Base-by-base conservation (phyloP, 305 asterid species). In the Fraxinus albicans region DNA sequence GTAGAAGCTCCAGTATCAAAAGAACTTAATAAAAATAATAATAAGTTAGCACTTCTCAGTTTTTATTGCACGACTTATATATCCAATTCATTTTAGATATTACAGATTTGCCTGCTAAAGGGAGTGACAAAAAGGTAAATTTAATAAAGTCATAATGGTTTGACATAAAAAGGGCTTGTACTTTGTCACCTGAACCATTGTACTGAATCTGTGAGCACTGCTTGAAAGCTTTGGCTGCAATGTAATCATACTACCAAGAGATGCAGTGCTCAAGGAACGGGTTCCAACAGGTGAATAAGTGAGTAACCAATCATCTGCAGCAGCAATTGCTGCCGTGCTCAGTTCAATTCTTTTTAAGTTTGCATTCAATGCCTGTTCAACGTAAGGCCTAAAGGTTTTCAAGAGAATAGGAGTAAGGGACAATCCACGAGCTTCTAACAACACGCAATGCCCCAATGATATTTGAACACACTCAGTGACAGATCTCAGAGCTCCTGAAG, bases 291-390 rank as follows among this genome's bases (percentile, higher is more conserved):
- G 94, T 0, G 93, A 86, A 88, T 89, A 90, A 55, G 80, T 53
- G 80, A 94, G 91, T 0, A 87, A 86, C 98, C 99, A 95, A 87
- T 94, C 97, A 82, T 94, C 98, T 58, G 92, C 89, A 53, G 97
- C 97, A 77, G 97, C 98, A 83, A 92, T 84, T 0, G 99, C 99
- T 50, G 96, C 93, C 6, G 96, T 93, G 85, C 90, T 76, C 25
- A 91, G 89, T 82, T 95, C 99, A 15, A 92, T 92, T 77, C 94
- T 86, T 73, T 94, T 95, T 55, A 94, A 83, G 76, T 88, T 93
- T 8, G 98, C 89, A 6, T 15, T 53, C 82, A 95, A 84, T 1
- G 98, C 99, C 79, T 90, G 93, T 72, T 94, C 98, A 84, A 93
- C 85, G 80, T 82, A 91, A 38, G 99, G 97, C 90, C 87, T 90